phyloP scores from a whole-genome alignment of 2,329 filamentous ascomycete genomes.

The Arthrobotrys megalospora region DNA sequence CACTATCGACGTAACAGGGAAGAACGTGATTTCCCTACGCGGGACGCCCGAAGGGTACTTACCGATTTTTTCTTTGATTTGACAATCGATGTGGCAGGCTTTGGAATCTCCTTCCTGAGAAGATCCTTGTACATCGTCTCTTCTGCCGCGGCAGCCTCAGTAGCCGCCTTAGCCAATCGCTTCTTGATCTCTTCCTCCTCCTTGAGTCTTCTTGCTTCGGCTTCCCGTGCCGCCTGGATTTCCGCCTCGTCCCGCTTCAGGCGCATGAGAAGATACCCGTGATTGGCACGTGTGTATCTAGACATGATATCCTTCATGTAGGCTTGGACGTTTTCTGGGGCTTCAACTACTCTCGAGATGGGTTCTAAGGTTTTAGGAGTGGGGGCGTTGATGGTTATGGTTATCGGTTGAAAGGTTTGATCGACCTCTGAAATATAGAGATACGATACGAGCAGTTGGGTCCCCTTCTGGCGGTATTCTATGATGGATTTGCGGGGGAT shows the following conservation, averaged over 20 bases:
- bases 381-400: slow-evolving; percentile 73
- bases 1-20: slow-evolving; percentile 59
- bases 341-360: slow-evolving; percentile 75
- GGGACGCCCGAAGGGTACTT: slow-evolving; percentile 59
- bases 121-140: slow-evolving; percentile 54
- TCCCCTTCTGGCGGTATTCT: slow-evolving; percentile 74
- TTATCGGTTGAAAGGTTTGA: slow-evolving; percentile 82
- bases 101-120: slow-evolving; percentile 46
- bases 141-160: slow-evolving; percentile 52
- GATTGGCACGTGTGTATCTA: slow-evolving; percentile 78
- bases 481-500: slow-evolving; percentile 85
- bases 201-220: slow-evolving; percentile 56
- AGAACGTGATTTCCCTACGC: slow-evolving; percentile 60
- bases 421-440: slow-evolving; percentile 75
- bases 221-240: slow-evolving; percentile 55
- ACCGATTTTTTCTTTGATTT: slow-evolving; percentile 60
- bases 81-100: slow-evolving; percentile 58
- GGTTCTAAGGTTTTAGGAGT: slow-evolving; percentile 75
- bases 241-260: slow-evolving; percentile 70
- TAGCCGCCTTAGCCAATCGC: slow-evolving; percentile 58
- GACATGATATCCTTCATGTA: slow-evolving; percentile 82
- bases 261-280: slow-evolving; percentile 77
- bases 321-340: slow-evolving; percentile 75
- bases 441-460: slow-evolving; percentile 80
- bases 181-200: slow-evolving; percentile 57